phyloP scores from a whole-genome alignment of 805 yeast species.

The Candida taoyuanica region DNA sequence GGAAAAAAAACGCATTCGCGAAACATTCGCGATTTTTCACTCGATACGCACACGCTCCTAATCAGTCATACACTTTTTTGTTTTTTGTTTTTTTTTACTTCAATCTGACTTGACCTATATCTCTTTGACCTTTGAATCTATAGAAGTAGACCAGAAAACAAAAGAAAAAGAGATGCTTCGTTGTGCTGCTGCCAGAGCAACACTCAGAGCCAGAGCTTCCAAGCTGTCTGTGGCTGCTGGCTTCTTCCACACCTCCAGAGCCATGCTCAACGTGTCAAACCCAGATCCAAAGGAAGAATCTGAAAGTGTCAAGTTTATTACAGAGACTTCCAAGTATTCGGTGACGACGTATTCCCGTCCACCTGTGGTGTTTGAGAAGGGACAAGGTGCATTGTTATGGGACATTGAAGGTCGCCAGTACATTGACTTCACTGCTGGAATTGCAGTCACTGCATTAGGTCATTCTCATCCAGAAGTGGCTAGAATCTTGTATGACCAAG shows the following conservation, averaged over 20 bases:
- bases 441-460: slow-evolving; percentile 95
- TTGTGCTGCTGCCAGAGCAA: slow-evolving; percentile 1
- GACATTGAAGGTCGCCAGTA: slow-evolving; percentile 76
- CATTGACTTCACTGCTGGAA: slow-evolving; percentile 92
- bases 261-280: slow-evolving; percentile 8
- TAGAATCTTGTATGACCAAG: slow-evolving; percentile 67
- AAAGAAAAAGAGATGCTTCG: not conserved
- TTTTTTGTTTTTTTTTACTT: too few species aligned
- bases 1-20: too few species aligned
- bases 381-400: slow-evolving; percentile 74
- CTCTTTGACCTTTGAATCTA: too few species aligned
- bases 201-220: too few species aligned
- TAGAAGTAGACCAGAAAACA: too few species aligned
- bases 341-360: slow-evolving; percentile 84
- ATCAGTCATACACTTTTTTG: too few species aligned
- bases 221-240: too few species aligned
- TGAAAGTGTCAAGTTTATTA: slow-evolving; percentile 36
- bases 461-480: slow-evolving; percentile 77
- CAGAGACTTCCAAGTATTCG: slow-evolving; percentile 35
- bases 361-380: slow-evolving; percentile 68
- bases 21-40: too few species aligned
- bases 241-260: slow-evolving; percentile 4
- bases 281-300: slow-evolving; percentile 18
- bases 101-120: too few species aligned
- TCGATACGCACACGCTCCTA: too few species aligned